Evolutionary conservation across 192 early-diverging fungal genomes (phyloP).

Genomic region (Thamnidium elegans): DNA sequence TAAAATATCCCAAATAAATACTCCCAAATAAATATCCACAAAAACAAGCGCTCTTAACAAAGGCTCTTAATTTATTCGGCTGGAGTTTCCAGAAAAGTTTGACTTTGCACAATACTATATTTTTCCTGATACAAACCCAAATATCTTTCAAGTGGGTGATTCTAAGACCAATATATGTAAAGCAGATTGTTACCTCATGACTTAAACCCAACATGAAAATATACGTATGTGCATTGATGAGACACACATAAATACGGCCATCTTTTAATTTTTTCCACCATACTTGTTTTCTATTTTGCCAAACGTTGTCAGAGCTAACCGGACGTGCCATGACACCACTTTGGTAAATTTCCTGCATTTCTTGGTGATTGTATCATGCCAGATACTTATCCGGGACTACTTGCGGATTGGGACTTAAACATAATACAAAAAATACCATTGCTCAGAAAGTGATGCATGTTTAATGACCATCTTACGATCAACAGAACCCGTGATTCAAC

Average conservation of each 20-base stretch:
- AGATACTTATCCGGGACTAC: slow-evolving; percentile 27
- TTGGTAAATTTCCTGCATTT: slow-evolving; percentile 30
- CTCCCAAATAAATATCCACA: too few relatives aligned
- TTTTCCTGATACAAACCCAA: slow-evolving; percentile 2
- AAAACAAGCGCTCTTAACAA: too few relatives aligned
- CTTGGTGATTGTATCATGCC: slow-evolving; percentile 20
- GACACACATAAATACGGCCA: slow-evolving; percentile 30
- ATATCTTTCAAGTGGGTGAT: slow-evolving; percentile 24
- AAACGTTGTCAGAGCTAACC: slow-evolving; percentile 21
- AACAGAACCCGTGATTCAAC: slow-evolving; percentile 95
- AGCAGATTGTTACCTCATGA: slow-evolving; percentile 11
- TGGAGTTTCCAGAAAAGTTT: slow-evolving; percentile 20
- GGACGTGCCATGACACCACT: slow-evolving; percentile 30
- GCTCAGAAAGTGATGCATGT: slow-evolving; percentile 37
- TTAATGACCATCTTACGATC: slow-evolving; percentile 69
- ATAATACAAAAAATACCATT: slow-evolving; percentile 30
- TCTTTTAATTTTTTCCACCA: slow-evolving; percentile 34
- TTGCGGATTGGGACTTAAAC: slow-evolving; percentile 31
- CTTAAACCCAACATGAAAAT: slow-evolving; percentile 17
- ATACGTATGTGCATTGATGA: slow-evolving; percentile 29
- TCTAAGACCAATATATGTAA: slow-evolving; percentile 15
- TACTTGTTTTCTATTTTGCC: slow-evolving; percentile 30
- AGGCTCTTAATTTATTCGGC: too few relatives aligned
- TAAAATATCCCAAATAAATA: too few relatives aligned
- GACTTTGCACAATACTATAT: slow-evolving; percentile 22